Evolutionary conservation across 345 rosid genomes (phyloP), one percentile per base, ranked within the genome.

Genomic region (Eutrema japonicum): DNA sequence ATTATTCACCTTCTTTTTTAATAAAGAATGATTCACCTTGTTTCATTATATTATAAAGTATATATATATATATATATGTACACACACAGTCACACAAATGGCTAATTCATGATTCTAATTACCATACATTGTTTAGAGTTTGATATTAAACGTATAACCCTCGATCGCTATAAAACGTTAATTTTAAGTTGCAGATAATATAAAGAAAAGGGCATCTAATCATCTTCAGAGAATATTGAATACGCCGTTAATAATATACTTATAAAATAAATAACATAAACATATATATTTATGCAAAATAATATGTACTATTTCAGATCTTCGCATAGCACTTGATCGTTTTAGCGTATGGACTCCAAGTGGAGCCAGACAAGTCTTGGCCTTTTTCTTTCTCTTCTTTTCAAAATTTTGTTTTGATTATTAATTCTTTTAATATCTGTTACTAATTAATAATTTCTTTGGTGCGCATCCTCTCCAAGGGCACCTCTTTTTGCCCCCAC

Each of bases 311-410:
- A 66, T 36, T 61, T 68, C 14, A 68, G 41, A 75, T 68, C 63
- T 51, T 60, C 54, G 35, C 56, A 29, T 68, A 61, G 57, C 55
- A 70, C 62, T 54, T 62, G 74, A 68, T 53, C 18, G 30, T 70
- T 60, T 47, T 38, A 47, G 75, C 48, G 72, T 13, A 35, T 64
- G 67, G 66, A 41, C 41, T 70, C 66, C 54, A 55, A 70, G 79
- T 77, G 80, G 80, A 70, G 61, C 71, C 33, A 69, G 70, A 75
- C 68, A 68, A 68, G 64, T 75, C 79, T 48, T 68, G 8, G 59
- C 70, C 70, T 75, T 75, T 74, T 53, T 45, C 48, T 67, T 42
- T 60, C 32, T 70, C 37, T 40, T 75, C 26, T 68, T 68, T 58
- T 47, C 32, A 62, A 53, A 29, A 0, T 14, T 26, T 63, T 63